Percentiles rank a stretch among this genome's conserved stretches.
phyloP scores from a whole-genome alignment of 495 filamentous ascomycete species.

The Penicillium cinerascens region DNA sequence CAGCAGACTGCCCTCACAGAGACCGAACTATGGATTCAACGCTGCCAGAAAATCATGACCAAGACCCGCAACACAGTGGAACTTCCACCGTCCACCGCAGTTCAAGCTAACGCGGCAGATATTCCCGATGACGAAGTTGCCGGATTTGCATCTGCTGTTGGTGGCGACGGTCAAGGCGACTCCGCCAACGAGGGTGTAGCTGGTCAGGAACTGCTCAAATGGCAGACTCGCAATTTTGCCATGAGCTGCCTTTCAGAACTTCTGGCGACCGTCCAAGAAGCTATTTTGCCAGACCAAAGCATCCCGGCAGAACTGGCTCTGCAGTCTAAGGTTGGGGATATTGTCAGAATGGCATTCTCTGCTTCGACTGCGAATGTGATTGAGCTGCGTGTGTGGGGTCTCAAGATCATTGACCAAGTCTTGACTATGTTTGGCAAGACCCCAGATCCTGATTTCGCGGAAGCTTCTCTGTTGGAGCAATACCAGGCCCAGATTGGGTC shows the following conservation, averaged over 20 bases:
- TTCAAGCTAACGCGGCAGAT: conserved; percentile 60
- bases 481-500: conserved; percentile 98
- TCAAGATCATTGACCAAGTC: conserved; percentile 90
- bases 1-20: conserved; percentile 77
- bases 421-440: conserved; percentile 95
- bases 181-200: conserved; percentile 54
- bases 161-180: conserved; percentile 60
- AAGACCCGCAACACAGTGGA: conserved; percentile 68
- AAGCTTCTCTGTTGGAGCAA: conserved; percentile 92
- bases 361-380: conserved; percentile 92
- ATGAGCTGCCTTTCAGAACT: conserved; percentile 90
- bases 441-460: conserved; percentile 93
- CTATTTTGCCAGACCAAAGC: conserved; percentile 63
- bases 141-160: conserved; percentile 76
- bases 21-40: conserved; percentile 77
- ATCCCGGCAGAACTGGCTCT: conserved; percentile 70
- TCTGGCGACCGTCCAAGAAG: conserved; percentile 68
- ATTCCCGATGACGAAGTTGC: conserved; percentile 95
- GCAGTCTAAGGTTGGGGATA: conserved; percentile 81
- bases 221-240: conserved; percentile 94
- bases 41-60: conserved; percentile 83
- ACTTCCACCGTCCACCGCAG: conserved; percentile 38
- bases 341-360: conserved; percentile 96
- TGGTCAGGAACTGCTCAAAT: conserved; percentile 84
- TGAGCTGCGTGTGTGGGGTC: conserved; percentile 78